Conservation (phyloP, 257 asterid species). For the Scutellaria baicalensis region DNA sequence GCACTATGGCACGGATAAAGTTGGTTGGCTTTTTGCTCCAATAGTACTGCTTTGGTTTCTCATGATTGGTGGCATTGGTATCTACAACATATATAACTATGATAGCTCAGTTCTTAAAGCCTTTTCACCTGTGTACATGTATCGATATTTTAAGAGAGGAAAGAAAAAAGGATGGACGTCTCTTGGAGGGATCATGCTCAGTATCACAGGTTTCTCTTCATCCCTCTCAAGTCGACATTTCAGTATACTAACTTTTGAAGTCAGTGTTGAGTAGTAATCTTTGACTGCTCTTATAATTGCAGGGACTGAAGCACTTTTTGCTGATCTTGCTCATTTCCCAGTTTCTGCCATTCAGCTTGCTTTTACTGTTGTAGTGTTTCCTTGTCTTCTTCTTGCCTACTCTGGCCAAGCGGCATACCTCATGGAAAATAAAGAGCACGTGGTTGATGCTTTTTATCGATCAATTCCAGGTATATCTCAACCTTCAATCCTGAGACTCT, state of each 20-base stretch:
- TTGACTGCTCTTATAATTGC: conserved; percentile 23
- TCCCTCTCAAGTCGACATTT: neutral
- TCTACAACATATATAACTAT: conserved; percentile 65
- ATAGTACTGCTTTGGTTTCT: conserved; percentile 89
- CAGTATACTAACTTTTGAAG: neutral
- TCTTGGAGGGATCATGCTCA: conserved; percentile 98
- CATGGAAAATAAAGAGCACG: conserved; percentile 64
- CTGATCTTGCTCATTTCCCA: conserved; percentile 93
- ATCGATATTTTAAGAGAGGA: conserved; percentile 58
- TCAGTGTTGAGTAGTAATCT: neutral
- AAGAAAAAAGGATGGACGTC: conserved; percentile 70
- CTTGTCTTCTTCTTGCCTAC: conserved; percentile 94
- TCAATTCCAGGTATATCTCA: conserved; percentile 80
- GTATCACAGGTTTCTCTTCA: conserved; percentile 72
- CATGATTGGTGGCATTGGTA: conserved; percentile 89
- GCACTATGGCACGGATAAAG: conserved; percentile 94
- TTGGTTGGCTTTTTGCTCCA: conserved; percentile 98
- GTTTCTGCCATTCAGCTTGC: conserved; percentile 94
- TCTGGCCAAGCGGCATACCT: conserved; percentile 99
- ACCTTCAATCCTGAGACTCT: neutral
- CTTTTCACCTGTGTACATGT: conserved; percentile 76
- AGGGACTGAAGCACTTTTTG: conserved; percentile 99
- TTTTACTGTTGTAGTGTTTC: conserved; percentile 77
- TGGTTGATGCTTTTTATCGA: conserved; percentile 77
- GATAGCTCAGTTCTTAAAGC: conserved; percentile 83